Conservation (phyloP, 2,329 filamentous ascomycete species). For the Phaeosphaeriaceae sp. region DNA sequence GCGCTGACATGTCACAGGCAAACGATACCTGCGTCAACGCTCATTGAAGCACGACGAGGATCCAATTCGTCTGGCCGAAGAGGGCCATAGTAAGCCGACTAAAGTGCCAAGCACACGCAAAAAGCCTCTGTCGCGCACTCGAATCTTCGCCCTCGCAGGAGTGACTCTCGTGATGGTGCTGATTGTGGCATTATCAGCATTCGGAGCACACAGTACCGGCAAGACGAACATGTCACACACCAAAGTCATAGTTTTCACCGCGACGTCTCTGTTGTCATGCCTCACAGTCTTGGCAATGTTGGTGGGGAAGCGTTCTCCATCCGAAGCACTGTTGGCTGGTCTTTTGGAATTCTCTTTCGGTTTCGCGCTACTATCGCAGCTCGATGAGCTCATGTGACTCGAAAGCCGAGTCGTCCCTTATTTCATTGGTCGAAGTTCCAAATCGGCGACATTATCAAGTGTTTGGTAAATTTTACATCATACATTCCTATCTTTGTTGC, state of each 20-base stretch:
- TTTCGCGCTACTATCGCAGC: constrained; percentile 31
- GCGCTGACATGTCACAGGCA: constrained; percentile 12
- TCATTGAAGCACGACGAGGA: constrained; percentile 9
- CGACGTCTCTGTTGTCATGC: constrained; percentile 24
- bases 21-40: constrained; percentile 22
- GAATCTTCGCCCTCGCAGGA: constrained; percentile 17
- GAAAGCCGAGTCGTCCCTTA: not conserved
- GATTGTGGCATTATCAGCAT: constrained; percentile 17
- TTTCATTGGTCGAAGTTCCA: not conserved
- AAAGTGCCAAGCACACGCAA: not conserved
- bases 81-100: constrained; percentile 4
- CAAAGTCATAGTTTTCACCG: constrained; percentile 28
- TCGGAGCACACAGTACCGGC: constrained; percentile 22
- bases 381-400: constrained; percentile 28
- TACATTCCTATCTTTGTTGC: not conserved
- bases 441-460: no score
- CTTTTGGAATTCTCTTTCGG: constrained; percentile 31
- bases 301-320: constrained; percentile 23
- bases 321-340: constrained; percentile 32
- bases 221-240: constrained; percentile 24
- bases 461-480: no score
- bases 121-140: constrained; percentile 17
- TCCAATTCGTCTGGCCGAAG: constrained; percentile 16
- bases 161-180: constrained; percentile 19
- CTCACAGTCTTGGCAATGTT: constrained; percentile 30